Percentiles rank a stretch among this genome's conserved stretches.
Evolutionary conservation across 1,284 basidiomycete genomes (phyloP).

Genomic region (Boletus chippewaensis): DNA sequence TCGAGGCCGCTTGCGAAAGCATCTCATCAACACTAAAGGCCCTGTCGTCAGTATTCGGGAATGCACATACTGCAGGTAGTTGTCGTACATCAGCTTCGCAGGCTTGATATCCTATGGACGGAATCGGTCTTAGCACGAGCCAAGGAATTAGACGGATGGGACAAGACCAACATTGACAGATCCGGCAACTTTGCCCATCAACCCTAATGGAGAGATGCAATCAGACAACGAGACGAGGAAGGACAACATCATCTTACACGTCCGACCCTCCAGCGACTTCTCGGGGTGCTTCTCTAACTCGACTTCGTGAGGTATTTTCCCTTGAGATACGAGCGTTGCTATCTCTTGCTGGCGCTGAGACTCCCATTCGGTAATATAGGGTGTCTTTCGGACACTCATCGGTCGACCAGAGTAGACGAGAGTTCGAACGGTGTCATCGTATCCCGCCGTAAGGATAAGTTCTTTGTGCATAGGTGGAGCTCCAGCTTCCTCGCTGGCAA

Average conservation of each 20-base stretch:
- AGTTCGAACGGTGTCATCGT: slow-evolving; percentile 66
- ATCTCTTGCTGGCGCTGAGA: slow-evolving; percentile 54
- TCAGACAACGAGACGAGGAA: slow-evolving; percentile 7
- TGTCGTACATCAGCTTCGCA: slow-evolving; percentile 69
- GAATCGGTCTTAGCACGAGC: slow-evolving; percentile 1
- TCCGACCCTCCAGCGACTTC: slow-evolving; percentile 52
- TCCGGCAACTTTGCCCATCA: slow-evolving; percentile 85
- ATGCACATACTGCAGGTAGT: background rate
- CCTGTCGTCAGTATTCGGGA: slow-evolving; percentile 12
- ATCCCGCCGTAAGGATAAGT: slow-evolving; percentile 54
- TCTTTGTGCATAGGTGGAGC: slow-evolving; percentile 81
- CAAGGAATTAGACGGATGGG: background rate
- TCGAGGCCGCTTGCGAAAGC: slow-evolving; percentile 48
- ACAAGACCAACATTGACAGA: slow-evolving; percentile 51
- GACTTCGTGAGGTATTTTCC: slow-evolving; percentile 70
- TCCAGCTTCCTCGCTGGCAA: slow-evolving; percentile 76
- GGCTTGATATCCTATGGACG: slow-evolving; percentile 60
- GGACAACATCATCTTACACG: slow-evolving; percentile 42
- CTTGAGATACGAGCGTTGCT: slow-evolving; percentile 51
- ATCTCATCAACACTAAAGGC: slow-evolving; percentile 60
- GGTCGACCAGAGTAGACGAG: slow-evolving; percentile 82
- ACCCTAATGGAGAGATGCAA: slow-evolving; percentile 40
- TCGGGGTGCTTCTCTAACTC: slow-evolving; percentile 69
- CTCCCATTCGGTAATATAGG: slow-evolving; percentile 70
- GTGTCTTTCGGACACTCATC: slow-evolving; percentile 71